Conservation (phyloP, 108 stramenopile species). For the Mediolabrus comicus region DNA sequence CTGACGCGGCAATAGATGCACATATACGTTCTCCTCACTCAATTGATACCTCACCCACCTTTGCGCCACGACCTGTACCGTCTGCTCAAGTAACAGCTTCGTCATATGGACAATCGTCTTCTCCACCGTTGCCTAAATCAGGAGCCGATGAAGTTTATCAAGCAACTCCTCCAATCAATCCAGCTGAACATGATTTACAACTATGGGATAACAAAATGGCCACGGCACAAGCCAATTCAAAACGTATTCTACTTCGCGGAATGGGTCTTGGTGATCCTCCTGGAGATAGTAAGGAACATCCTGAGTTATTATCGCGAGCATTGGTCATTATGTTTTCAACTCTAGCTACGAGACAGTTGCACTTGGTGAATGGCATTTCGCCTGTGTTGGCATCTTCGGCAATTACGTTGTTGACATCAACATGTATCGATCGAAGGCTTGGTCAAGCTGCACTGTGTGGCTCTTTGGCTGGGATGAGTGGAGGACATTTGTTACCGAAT, state of each 20-base stretch:
- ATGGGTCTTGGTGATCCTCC: slow-evolving; percentile 24
- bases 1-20: neutral
- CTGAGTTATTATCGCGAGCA: slow-evolving; percentile 21
- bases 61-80: neutral
- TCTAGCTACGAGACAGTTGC: slow-evolving; percentile 36
- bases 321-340: slow-evolving; percentile 14
- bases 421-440: slow-evolving; percentile 23
- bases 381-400: slow-evolving; percentile 42
- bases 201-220: slow-evolving; percentile 15
- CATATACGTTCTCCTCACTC: neutral
- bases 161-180: slow-evolving; percentile 1
- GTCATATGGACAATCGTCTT: neutral
- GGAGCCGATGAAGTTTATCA: neutral
- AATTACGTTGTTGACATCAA: slow-evolving; percentile 21
- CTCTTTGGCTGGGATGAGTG: slow-evolving; percentile 50
- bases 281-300: slow-evolving; percentile 33
- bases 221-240: slow-evolving; percentile 7
- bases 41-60: neutral
- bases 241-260: neutral
- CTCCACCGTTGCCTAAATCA: neutral
- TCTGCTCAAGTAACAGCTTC: neutral
- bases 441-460: slow-evolving; percentile 56
- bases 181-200: slow-evolving; percentile 1
- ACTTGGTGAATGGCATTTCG: slow-evolving; percentile 1
- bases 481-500: slow-evolving; percentile 16